Evolutionary conservation across 108 stramenopile genomes (phyloP).

Genomic region (Pseudonitzschia multiseries): DNA sequence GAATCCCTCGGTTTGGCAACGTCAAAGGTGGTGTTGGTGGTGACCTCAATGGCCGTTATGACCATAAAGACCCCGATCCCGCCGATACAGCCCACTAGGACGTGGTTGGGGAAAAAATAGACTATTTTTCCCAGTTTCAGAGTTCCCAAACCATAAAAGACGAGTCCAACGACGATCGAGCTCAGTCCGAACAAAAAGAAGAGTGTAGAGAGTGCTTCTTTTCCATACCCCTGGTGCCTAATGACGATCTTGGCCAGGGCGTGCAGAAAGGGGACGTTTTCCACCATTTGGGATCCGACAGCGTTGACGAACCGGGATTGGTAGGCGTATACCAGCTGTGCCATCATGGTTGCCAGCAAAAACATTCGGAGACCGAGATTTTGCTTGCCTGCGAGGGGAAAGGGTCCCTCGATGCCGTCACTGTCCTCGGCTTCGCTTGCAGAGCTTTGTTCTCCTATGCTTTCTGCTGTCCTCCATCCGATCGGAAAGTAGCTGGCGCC

Average conservation of each 20-base stretch:
- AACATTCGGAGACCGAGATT: slow-evolving; percentile 81
- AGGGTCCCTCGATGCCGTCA: slow-evolving; percentile 28
- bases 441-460: background rate
- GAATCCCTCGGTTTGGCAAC: slow-evolving; percentile 9
- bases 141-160: slow-evolving; percentile 68
- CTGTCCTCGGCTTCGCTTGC: slow-evolving; percentile 6
- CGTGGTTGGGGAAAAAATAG: slow-evolving; percentile 83
- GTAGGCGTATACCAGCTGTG: slow-evolving; percentile 62
- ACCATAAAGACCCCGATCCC: slow-evolving; percentile 80
- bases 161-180: slow-evolving; percentile 66
- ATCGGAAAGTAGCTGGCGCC: slow-evolving; percentile 73
- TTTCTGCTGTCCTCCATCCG: slow-evolving; percentile 42
- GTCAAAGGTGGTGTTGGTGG: slow-evolving; percentile 47
- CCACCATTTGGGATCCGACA: slow-evolving; percentile 81
- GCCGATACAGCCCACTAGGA: slow-evolving; percentile 81
- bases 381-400: slow-evolving; percentile 64
- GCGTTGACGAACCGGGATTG: slow-evolving; percentile 58
- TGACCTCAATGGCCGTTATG: slow-evolving; percentile 71
- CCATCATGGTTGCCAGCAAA: slow-evolving; percentile 62
- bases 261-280: slow-evolving; percentile 82
- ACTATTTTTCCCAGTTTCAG: slow-evolving; percentile 66
- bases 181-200: slow-evolving; percentile 53
- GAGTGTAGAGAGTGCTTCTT: slow-evolving; percentile 70
- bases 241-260: slow-evolving; percentile 58
- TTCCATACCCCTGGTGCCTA: slow-evolving; percentile 52